Evolutionary conservation across 805 yeast genomes (phyloP).

Genomic region (Saccharomyces jurei): DNA sequence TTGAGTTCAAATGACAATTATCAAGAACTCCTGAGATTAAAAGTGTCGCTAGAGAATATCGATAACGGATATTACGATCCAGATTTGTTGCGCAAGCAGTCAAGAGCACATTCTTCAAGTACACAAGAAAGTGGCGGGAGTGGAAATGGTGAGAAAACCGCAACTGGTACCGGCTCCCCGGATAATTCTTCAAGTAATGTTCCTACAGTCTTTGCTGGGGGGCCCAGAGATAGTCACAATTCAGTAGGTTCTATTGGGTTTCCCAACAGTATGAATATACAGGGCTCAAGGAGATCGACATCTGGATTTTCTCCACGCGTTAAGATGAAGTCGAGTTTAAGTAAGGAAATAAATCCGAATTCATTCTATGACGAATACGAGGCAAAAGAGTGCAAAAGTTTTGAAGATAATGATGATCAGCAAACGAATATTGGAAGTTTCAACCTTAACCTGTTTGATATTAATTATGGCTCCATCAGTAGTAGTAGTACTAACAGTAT

Average conservation of each 20-base stretch:
- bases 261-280: constrained; percentile 9
- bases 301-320: constrained; percentile 3
- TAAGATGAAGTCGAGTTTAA: constrained; percentile 19
- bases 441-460: neutral
- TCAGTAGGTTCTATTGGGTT: constrained; percentile 16
- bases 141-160: constrained; percentile 5
- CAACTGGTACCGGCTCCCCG: neutral
- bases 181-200: constrained; percentile 2
- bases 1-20: constrained; percentile 24
- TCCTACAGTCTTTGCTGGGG: constrained; percentile 20
- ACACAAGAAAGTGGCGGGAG: constrained; percentile 22
- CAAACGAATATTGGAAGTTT: neutral
- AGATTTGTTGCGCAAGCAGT: constrained; percentile 42
- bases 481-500: constrained; percentile 3
- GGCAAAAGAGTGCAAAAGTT: neutral
- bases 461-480: constrained; percentile 1
- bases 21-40: constrained; percentile 41
- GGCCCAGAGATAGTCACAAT: constrained; percentile 21
- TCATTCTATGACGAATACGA: neutral
- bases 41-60: constrained; percentile 47
- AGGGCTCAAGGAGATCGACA: neutral
- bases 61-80: constrained; percentile 62
- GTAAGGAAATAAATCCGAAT: constrained; percentile 15
- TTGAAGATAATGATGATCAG: neutral
- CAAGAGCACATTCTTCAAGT: constrained; percentile 26